phyloP scores from a whole-genome alignment of 2,329 filamentous ascomycete species.

The Ophiostoma populinum region DNA sequence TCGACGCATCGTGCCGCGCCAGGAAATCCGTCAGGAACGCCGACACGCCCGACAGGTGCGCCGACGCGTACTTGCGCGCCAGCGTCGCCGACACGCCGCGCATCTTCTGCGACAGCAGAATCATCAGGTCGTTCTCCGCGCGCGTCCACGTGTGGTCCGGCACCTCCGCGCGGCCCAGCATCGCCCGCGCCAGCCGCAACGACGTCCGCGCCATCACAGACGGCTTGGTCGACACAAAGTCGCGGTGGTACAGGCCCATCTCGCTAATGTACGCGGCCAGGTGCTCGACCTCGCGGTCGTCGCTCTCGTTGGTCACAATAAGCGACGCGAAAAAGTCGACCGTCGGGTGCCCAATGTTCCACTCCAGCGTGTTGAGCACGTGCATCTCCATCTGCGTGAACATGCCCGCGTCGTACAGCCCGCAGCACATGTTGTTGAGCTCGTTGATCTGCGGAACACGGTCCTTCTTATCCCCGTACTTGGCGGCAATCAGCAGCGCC shows the following conservation, averaged over 20 bases:
- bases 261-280: conserved; percentile 91
- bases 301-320: conserved; percentile 60
- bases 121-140: conserved; percentile 48
- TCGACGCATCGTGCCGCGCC: conserved; percentile 34
- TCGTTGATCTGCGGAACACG: conserved; percentile 94
- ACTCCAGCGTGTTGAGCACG: conserved; percentile 90
- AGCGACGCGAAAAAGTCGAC: conserved; percentile 87
- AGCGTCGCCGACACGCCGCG: conserved; percentile 40
- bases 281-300: conserved; percentile 78
- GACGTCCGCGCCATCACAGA: conserved; percentile 82
- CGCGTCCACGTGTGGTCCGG: conserved; percentile 62
- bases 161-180: conserved; percentile 64
- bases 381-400: conserved; percentile 99
- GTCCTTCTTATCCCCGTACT: conserved; percentile 98
- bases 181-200: conserved; percentile 69
- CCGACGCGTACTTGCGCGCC: conserved; percentile 40
- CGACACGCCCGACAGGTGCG: conserved; percentile 34
- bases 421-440: conserved; percentile 98
- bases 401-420: conserved; percentile 96
- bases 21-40: conserved; percentile 40
- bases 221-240: conserved; percentile 84
- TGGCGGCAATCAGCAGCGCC: conserved; percentile 86
- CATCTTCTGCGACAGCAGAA: conserved; percentile 41
- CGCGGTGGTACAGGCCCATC: conserved; percentile 88
- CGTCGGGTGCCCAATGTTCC: conserved; percentile 89